Percentiles rank a stretch among this genome's conserved stretches.
Conservation (phyloP, 768 basidiomycete species). For the Lactifluus hygrophoroides region DNA sequence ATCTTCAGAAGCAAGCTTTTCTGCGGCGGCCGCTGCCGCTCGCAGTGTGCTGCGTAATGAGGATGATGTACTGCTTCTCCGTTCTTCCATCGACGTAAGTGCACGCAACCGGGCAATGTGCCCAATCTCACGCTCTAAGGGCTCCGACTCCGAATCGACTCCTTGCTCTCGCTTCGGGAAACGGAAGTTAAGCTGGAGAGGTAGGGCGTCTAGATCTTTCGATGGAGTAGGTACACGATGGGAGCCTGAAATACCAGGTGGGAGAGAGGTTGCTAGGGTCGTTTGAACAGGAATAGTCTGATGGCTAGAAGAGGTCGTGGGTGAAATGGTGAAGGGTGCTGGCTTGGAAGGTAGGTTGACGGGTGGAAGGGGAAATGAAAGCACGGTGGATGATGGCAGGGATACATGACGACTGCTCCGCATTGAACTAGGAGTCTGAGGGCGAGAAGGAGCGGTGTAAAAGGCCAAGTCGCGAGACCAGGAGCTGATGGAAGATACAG, state of each 20-base stretch:
- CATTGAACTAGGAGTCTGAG: conserved; percentile 13
- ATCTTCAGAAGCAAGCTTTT: conserved; percentile 4
- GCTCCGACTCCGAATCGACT: conserved; percentile 5
- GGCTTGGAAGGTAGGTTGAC: neutral
- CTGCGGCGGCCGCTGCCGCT: conserved; percentile 7
- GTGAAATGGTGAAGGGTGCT: conserved; percentile 6
- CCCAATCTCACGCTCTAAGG: conserved; percentile 10
- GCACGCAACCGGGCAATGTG: conserved; percentile 2
- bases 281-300: neutral
- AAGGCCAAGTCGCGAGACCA: conserved; percentile 14
- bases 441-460: conserved; percentile 11
- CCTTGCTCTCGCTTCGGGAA: conserved; percentile 13
- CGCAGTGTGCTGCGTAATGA: conserved; percentile 11
- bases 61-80: conserved; percentile 5
- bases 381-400: neutral
- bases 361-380: neutral
- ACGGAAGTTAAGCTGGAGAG: conserved; percentile 5
- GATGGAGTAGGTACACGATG: neutral
- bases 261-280: neutral
- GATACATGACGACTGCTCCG: conserved; percentile 10
- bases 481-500: conserved; percentile 7
- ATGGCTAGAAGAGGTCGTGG: neutral
- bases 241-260: neutral
- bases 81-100: neutral
- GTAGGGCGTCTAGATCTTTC: neutral